These are phyloP conservation scores for Parasitella parasitica DNA, from an alignment of 371 early-diverging fungal genomes.

Conservation along the genomic window DNA sequence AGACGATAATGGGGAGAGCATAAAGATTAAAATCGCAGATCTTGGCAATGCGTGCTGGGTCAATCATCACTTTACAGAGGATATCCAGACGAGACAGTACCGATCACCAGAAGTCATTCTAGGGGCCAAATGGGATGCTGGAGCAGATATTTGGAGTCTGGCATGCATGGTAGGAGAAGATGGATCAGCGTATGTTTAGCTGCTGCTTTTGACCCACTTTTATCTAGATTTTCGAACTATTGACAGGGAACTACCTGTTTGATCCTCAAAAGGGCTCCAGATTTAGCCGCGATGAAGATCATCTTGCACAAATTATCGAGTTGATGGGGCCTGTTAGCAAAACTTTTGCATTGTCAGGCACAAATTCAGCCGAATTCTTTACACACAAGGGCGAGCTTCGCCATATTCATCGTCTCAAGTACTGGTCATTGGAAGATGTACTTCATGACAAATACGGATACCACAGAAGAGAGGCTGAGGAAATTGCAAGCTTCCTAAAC, in stretches of 20 bases:
- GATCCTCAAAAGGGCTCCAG: constrained; percentile 85
- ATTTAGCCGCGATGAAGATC: constrained; percentile 95
- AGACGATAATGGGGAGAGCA: constrained; percentile 23
- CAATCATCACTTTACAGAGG: constrained; percentile 92
- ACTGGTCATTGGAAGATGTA: constrained; percentile 83
- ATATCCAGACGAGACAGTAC: constrained; percentile 98
- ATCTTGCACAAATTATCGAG: constrained; percentile 95
- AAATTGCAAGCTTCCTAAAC: constrained; percentile 60
- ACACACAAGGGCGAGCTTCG: constrained; percentile 78
- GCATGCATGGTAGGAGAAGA: constrained; percentile 96
- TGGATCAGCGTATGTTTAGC: too few species aligned
- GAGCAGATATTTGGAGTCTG: constrained; percentile 98
- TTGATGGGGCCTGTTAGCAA: constrained; percentile 84
- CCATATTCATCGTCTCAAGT: constrained; percentile 80
- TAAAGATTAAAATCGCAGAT: constrained; percentile 94
- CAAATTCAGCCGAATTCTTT: constrained; percentile 77
- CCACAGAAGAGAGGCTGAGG: constrained; percentile 54
- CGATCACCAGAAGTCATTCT: constrained; percentile 97
- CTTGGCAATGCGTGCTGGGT: constrained; percentile 98
- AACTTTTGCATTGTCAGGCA: constrained; percentile 71
- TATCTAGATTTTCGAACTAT: constrained; percentile 73
- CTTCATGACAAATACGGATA: constrained; percentile 81
- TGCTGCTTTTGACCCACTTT: neutral
- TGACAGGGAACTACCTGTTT: constrained; percentile 95
- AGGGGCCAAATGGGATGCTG: constrained; percentile 88